Percentiles rank a stretch among this genome's conserved stretches.
These are phyloP conservation scores for Globisporangium cederbergense DNA, from an alignment of 352 stramenopile species.

Conservation along the genomic window DNA sequence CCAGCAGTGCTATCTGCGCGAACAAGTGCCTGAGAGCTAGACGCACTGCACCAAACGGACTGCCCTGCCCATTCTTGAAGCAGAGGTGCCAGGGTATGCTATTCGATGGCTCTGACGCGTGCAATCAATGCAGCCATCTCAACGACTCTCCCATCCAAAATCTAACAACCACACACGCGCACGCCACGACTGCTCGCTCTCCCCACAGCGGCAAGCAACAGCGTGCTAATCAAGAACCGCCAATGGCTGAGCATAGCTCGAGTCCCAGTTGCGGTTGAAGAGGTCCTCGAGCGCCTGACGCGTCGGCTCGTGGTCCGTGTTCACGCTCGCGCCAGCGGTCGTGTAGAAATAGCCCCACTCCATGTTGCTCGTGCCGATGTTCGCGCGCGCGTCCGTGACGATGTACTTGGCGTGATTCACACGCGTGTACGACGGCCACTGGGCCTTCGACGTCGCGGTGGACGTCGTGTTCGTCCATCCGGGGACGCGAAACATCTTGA, in stretches of 20 bases:
- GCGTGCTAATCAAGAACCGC: neutral
- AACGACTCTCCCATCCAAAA: too few species aligned
- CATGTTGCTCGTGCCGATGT: constrained; percentile 87
- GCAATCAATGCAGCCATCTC: too few species aligned
- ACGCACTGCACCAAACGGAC: too few species aligned
- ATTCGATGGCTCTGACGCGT: too few species aligned
- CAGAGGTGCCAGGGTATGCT: too few species aligned
- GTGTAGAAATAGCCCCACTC: constrained; percentile 87
- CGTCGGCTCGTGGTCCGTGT: constrained; percentile 64
- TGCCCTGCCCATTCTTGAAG: too few species aligned
- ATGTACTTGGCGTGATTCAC: constrained; percentile 88
- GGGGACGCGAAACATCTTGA: constrained; percentile 71
- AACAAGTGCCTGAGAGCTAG: too few species aligned
- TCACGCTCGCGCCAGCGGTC: constrained; percentile 70
- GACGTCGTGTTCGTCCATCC: constrained; percentile 70
- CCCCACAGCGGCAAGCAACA: too few species aligned
- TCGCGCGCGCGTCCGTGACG: constrained; percentile 69
- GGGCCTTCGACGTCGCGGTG: constrained; percentile 19
- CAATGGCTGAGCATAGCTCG: constrained; percentile 47
- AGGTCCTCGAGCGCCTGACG: constrained; percentile 49
- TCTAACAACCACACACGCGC: too few species aligned
- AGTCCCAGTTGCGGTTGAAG: constrained; percentile 80
- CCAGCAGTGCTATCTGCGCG: too few species aligned
- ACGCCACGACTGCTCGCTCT: neutral
- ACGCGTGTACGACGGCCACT: constrained; percentile 65